Evolutionary conservation across 768 basidiomycete species (phyloP).

Genomic region (Calocera cornea): DNA sequence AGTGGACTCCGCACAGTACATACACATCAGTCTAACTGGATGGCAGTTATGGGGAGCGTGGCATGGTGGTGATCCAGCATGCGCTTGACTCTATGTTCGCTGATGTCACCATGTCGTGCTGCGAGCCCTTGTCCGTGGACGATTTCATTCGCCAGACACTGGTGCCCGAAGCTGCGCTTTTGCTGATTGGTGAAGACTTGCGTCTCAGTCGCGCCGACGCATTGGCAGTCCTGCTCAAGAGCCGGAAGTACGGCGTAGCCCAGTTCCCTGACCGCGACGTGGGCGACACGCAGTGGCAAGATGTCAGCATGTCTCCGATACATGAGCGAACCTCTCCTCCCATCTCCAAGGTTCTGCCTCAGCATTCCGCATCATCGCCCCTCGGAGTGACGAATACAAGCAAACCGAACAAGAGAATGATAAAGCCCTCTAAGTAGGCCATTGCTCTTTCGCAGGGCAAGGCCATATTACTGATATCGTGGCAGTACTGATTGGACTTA

Average conservation of each 20-base stretch:
- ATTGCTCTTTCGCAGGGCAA: no score
- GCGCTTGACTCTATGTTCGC: conserved; percentile 67
- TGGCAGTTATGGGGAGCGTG: conserved; percentile 70
- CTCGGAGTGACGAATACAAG: no score
- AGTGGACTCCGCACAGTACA: conserved; percentile 23
- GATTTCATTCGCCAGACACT: conserved; percentile 75
- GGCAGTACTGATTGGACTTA: no score
- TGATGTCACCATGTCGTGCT: conserved; percentile 30
- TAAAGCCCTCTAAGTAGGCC: no score
- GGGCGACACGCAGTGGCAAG: conserved; percentile 13
- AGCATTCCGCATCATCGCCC: no score
- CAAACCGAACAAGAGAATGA: no score
- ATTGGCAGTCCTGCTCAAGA: conserved; percentile 51
- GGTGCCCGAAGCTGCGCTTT: conserved; percentile 75
- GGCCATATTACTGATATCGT: no score
- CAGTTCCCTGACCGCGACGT: conserved; percentile 63
- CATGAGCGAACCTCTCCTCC: not conserved
- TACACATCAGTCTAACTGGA: not conserved
- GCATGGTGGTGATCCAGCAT: conserved; percentile 67
- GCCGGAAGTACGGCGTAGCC: conserved; percentile 67
- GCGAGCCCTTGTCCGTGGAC: conserved; percentile 37
- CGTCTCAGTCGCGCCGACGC: conserved; percentile 35
- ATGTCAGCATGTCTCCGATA: not conserved
- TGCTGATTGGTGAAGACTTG: conserved; percentile 72
- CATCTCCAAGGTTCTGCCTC: not conserved